phyloP scores from a whole-genome alignment of 2,329 filamentous ascomycete species.

The Botrytis cinerea region DNA sequence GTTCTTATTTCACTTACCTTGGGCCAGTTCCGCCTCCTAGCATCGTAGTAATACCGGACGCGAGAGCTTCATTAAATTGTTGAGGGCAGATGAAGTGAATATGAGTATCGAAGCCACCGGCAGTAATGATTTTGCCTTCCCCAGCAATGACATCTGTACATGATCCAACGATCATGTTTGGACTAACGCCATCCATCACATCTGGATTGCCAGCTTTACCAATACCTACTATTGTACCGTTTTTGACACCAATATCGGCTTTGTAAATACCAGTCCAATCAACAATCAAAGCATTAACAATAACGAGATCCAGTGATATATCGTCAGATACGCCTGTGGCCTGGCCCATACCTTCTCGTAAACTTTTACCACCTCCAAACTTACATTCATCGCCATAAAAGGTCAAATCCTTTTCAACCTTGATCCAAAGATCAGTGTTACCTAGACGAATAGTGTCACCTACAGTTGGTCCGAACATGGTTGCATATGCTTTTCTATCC shows the following conservation, averaged over 20 bases:
- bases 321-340: conserved; percentile 73
- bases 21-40: conserved; percentile 90
- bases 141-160: conserved; percentile 91
- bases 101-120: conserved; percentile 85
- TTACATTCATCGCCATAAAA: conserved; percentile 90
- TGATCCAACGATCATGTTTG: conserved; percentile 78
- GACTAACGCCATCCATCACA: conserved; percentile 84
- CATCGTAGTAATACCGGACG: conserved; percentile 86
- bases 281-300: conserved; percentile 86
- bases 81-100: conserved; percentile 96
- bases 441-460: conserved; percentile 84
- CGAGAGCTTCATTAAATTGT: conserved; percentile 79
- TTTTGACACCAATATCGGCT: conserved; percentile 91
- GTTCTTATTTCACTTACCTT: conserved; percentile 51
- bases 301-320: conserved; percentile 78
- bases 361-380: conserved; percentile 91
- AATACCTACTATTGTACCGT: conserved; percentile 82
- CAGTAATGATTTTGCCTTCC: conserved; percentile 87
- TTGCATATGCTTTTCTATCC: conserved; percentile 75
- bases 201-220: conserved; percentile 98
- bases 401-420: conserved; percentile 83
- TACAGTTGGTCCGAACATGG: conserved; percentile 91
- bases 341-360: conserved; percentile 95
- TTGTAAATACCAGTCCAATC: conserved; percentile 95
- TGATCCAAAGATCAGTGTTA: conserved; percentile 84